phyloP scores from a whole-genome alignment of 2,329 filamentous ascomycete genomes.

The Colletotrichum ledebouriae region DNA sequence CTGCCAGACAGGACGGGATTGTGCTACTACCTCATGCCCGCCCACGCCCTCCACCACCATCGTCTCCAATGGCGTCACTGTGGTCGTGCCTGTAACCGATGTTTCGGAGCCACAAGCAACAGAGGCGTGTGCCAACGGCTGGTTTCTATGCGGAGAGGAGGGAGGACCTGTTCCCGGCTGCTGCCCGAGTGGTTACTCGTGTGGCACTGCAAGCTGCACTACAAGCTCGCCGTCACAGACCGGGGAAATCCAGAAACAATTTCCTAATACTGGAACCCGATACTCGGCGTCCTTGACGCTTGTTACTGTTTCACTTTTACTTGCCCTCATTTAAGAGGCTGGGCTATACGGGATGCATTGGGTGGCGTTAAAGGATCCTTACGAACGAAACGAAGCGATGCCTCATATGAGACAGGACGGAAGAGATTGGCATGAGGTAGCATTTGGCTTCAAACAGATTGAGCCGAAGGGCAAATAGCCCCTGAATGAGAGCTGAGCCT shows the following conservation, averaged over 20 bases:
- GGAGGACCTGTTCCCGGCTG: conserved; percentile 80
- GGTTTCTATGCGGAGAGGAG: conserved; percentile 76
- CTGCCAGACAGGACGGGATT: conserved; percentile 89
- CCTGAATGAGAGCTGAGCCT: background rate
- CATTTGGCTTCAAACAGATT: background rate
- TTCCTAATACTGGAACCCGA: conserved; percentile 50
- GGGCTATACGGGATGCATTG: conserved; percentile 19
- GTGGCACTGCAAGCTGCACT: conserved; percentile 80
- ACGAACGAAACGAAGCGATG: conserved; percentile 4
- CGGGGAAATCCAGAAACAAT: conserved; percentile 68
- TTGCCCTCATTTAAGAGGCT: conserved; percentile 21
- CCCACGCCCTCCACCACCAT: conserved; percentile 71
- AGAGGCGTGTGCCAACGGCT: conserved; percentile 79
- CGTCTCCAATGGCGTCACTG: conserved; percentile 75
- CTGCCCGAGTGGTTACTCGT: conserved; percentile 83
- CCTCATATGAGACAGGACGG: background rate
- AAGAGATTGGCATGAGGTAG: background rate
- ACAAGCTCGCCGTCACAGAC: conserved; percentile 65
- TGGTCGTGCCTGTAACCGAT: conserved; percentile 73
- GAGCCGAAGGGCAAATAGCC: background rate
- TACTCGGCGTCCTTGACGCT: background rate
- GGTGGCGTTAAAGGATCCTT: conserved; percentile 21
- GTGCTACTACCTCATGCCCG: conserved; percentile 84
- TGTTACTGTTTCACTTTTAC: background rate
- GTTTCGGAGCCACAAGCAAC: conserved; percentile 58